These are phyloP conservation scores for Chrysosphaeria jannelii DNA, from an alignment of 2,329 filamentous ascomycete species.

Conservation along the genomic window DNA sequence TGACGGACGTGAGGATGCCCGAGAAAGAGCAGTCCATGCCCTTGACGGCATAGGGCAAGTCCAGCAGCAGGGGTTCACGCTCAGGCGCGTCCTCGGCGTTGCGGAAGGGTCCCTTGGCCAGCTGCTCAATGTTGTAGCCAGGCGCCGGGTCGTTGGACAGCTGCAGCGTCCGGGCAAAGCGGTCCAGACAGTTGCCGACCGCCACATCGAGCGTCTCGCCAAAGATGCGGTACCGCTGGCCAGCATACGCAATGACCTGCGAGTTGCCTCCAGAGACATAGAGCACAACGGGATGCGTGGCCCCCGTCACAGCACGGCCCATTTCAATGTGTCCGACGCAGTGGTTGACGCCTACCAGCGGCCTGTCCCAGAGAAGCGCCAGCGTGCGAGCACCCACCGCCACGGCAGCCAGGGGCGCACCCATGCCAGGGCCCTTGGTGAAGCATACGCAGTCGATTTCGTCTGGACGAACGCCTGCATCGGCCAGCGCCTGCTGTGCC, in stretches of 20 bases:
- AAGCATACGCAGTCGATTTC: slow-evolving; percentile 86
- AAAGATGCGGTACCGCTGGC: slow-evolving; percentile 87
- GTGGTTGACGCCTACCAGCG: slow-evolving; percentile 88
- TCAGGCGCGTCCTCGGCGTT: slow-evolving; percentile 10
- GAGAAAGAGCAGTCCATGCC: slow-evolving; percentile 97
- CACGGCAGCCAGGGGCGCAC: slow-evolving; percentile 63
- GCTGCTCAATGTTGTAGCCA: slow-evolving; percentile 91
- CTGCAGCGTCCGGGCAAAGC: slow-evolving; percentile 68
- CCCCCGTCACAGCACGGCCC: slow-evolving; percentile 77
- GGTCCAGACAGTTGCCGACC: slow-evolving; percentile 87
- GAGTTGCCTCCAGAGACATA: slow-evolving; percentile 94
- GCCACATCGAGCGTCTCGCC: slow-evolving; percentile 94
- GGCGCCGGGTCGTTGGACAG: slow-evolving; percentile 93
- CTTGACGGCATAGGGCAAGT: slow-evolving; percentile 87
- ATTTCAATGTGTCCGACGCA: slow-evolving; percentile 98
- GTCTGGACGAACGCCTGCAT: slow-evolving; percentile 26
- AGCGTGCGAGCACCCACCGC: slow-evolving; percentile 60
- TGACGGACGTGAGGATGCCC: slow-evolving; percentile 66
- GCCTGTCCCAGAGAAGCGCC: slow-evolving; percentile 55
- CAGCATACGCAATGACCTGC: slow-evolving; percentile 89
- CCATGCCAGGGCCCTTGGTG: slow-evolving; percentile 90
- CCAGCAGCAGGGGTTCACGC: slow-evolving; percentile 39
- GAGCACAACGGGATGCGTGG: slow-evolving; percentile 71
- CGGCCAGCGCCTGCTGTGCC: slow-evolving; percentile 48
- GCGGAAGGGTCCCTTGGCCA: slow-evolving; percentile 24